Evolutionary conservation across 495 filamentous ascomycete species (phyloP), one percentile per base, ranked within the genome.

Genomic region (Tuber brumale): DNA sequence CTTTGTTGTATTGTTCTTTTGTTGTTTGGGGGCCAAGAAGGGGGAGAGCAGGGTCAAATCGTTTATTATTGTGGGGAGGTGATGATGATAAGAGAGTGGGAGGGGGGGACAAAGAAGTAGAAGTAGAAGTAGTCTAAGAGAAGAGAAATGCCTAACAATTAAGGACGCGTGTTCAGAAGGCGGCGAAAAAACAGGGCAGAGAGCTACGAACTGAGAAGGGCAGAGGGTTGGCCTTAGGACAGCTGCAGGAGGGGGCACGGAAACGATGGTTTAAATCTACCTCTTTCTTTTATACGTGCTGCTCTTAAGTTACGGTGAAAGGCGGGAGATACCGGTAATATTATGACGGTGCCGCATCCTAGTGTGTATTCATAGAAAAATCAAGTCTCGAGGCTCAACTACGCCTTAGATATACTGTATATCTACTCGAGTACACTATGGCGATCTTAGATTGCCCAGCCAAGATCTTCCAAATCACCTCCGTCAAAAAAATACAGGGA

Each of bases 91-190:
- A 21, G 46, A 39, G 37, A 39, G 46, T n/a, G 46, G 46, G 48
- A 57, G 48, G 48, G n/a, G n/a, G 37, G 23, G 48, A 27, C 23
- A 57, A 27, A 10, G 48, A 57, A 57, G 48, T 57, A 57, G 4
- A 5, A 9, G 45, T 46, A 46, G 51, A 57, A 57, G n/a, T 31
- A 61, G 51, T 31, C n/a, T 10, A 27, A 16, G n/a, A n/a, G n/a
- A 31, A 61, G n/a, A 61, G 51, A 3, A 16, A 61, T 27, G 51
- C 51, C 51, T 61, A 31, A 31, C 51, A 31, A 61, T 61, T 61
- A 14, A 61, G 51, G 51, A 61, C 51, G 51, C 51, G 51, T 61
- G 51, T 61, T 21, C n/a, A 61, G 51, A 61, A 61, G 51, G n/a
- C 51, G 1, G 10, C 1, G 31, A 31, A 16, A 31, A 16, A 31